Evolutionary conservation across 78 protist genomes (phyloP).

Genomic region (Parvularia atlantis): DNA sequence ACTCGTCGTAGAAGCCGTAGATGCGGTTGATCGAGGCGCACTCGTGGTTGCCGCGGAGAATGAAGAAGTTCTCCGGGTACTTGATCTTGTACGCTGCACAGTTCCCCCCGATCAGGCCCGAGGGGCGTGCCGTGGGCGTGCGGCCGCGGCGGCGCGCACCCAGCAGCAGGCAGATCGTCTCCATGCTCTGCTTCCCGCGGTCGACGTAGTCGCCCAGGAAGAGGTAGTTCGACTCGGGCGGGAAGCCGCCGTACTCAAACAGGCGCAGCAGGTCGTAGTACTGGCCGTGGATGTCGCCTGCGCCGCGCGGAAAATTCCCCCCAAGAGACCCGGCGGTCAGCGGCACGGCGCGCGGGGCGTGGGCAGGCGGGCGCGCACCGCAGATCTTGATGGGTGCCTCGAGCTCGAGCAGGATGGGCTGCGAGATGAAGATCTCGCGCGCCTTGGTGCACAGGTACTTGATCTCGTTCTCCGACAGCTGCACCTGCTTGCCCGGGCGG

Average conservation of each 20-base stretch:
- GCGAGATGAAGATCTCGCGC: slow-evolving; percentile 81
- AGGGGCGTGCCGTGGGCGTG: too few relatives aligned
- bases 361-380: slow-evolving; percentile 29
- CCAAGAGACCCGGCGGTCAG: too few relatives aligned
- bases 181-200: slow-evolving; percentile 93
- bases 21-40: slow-evolving; percentile 97
- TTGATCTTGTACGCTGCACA: slow-evolving; percentile 99
- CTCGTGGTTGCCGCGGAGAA: slow-evolving; percentile 99
- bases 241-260: slow-evolving; percentile 98
- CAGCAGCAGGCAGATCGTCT: slow-evolving; percentile 95
- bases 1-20: slow-evolving; percentile 99
- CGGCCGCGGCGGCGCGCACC: too few relatives aligned
- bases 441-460: slow-evolving; percentile 55
- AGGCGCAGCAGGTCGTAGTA: slow-evolving; percentile 93
- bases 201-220: slow-evolving; percentile 99
- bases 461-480: slow-evolving; percentile 73
- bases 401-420: slow-evolving; percentile 92
- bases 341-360: too few relatives aligned
- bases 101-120: too few relatives aligned
- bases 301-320: too few relatives aligned
- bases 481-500: slow-evolving; percentile 82
- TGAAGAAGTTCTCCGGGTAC: slow-evolving; percentile 98
- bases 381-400: slow-evolving; percentile 94
- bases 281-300: slow-evolving; percentile 95
- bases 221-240: slow-evolving; percentile 98